Evolutionary conservation across 2,329 filamentous ascomycete species (phyloP), one percentile per base, ranked within the genome.

Genomic region (Septoria petroselini): DNA sequence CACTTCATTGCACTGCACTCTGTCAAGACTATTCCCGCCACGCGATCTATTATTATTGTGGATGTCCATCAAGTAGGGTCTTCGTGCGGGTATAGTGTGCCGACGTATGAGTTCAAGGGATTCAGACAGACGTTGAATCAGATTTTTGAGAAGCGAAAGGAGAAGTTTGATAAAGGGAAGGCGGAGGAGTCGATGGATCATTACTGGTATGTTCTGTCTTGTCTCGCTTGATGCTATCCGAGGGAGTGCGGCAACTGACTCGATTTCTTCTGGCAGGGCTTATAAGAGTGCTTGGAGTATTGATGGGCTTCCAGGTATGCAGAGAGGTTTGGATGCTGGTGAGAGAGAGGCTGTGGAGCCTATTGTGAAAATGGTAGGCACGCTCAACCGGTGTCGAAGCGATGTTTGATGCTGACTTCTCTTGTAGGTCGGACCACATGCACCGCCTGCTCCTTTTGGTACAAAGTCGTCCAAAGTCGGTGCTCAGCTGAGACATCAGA

Each of bases 301-400:
- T 19, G 73, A 75, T 53, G 72, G 72, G 0, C 58, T 75, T 19
- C 72, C 72, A 0, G 72, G 68, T 0, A 71, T 73, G 69, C 68
- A 68, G 58, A 58, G 64, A 15, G 73, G 68, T 0, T 60, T 69
- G 7, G 60, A 66, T 6, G 68, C 62, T 33, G 70, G 64, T n/a
- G 61, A 65, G 45, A 55, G 58, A 39, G 62, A 74, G 27, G 58
- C 55, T 0, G 63, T 75, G 1, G 60, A 58, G 54, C 72, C 73
- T 11, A 54, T 74, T 37, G 68, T 67, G 61, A 75, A 75, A 59
- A 71, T 73, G 68, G 65, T 72, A 19, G 43, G 51, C 41, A 8
- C 40, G 11, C 27, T 31, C 4, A 14, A 19, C 38, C 2, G n/a
- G 43, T n/a, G 9, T 15, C 25, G 8, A 19, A 6, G 12, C 25